Base-by-base conservation (phyloP, 2,329 filamentous ascomycete species). In the Alternaria conjuncta region DNA sequence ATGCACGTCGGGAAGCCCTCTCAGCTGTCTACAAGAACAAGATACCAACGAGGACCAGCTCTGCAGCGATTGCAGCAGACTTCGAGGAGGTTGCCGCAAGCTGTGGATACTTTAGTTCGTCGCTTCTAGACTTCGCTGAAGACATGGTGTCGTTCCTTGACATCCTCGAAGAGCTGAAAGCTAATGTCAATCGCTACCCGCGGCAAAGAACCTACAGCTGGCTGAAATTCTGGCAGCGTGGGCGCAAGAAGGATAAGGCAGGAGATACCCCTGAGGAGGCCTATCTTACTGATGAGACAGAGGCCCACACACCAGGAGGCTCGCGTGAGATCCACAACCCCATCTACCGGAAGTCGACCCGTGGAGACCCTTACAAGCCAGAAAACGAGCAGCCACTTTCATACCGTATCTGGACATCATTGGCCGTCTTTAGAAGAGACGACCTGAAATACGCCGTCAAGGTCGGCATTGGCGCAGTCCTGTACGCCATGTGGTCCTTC, bases 51-150 rank as follows among this genome's bases (percentile, higher is more conserved):
- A 88, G 88, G 61, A 84, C 89, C 4, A 86, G 89, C 45, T 90
- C 91, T 0, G 86, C 93, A 56, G 91, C 91, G 65, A 86, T 95
- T 9, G 91, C 96, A 75, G 96, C 95, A 3, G 96, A 98, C 78
- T 94, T 97, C 61, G 96, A 99, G 78, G 96, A 99, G 79, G 94
- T 98, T 11, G 94, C 95, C 44, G 95, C 96, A n/a, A 96, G 94
- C 60, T 99, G 96, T 75, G 95, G 96, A 0, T 94, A 98, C 80
- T 99, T 98, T 76, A 95, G 92, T 75, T 97, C 96, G 77, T 96
- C 92, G 46, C 84, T 99, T 25, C 88, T 96, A 66, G 92, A 96
- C 70, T 95, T 98, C 75, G 94, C 93, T 0, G 92, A 97, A 75
- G 94, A 97, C 75, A 92, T 97, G 82, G 89, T 92, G 68, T 87